Evolutionary conservation across 2,329 filamentous ascomycete genomes (phyloP), one percentile per base, ranked within the genome.

Genomic region (Neopestalotiopsis rosae): DNA sequence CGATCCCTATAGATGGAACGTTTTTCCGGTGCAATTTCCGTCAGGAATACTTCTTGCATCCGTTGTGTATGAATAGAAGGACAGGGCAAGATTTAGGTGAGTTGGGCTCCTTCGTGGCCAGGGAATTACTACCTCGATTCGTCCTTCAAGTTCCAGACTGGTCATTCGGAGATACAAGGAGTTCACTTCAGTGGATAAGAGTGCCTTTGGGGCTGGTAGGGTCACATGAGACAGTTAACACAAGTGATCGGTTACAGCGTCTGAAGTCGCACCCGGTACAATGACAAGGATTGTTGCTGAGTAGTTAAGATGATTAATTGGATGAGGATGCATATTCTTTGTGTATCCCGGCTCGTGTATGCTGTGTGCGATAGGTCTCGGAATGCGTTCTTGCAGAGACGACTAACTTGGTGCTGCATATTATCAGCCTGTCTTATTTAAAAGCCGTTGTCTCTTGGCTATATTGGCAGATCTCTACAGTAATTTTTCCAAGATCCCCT

Each of bases 231-330:
- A 77, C 76, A 76, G 68, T 70, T 76, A 74, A 76, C 69, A 75
- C 73, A 73, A 74, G 71, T 73, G 70, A 68, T 70, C 72, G 76
- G 75, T 77, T 75, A 75, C 73, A 72, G 75, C 76, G 66, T 72
- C 70, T 68, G 68, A 61, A n/a, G 74, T 75, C 49, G 69, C 69
- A 74, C 74, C 40, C 62, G 71, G 72, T 12, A 52, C 4, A 52
- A 52, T 52, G 14, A 20, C 45, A 14, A 52, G 45, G n/a, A 20
- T 52, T 9, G n/a, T 52, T 14, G 45, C 14, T 52, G 45, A 6
- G 17, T n/a, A 52, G 45, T n/a, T 52, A 9, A 52, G 45, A 52
- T 17, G 45, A 24, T 10, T 52, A n/a, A 52, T 52, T 52, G 45
- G 32, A 13, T 66, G 62, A 75, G 76, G 70, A 72, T 73, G 72